These are phyloP conservation scores for Peronospora farinosa DNA, from an alignment of 352 stramenopile species.

Conservation along the genomic window DNA sequence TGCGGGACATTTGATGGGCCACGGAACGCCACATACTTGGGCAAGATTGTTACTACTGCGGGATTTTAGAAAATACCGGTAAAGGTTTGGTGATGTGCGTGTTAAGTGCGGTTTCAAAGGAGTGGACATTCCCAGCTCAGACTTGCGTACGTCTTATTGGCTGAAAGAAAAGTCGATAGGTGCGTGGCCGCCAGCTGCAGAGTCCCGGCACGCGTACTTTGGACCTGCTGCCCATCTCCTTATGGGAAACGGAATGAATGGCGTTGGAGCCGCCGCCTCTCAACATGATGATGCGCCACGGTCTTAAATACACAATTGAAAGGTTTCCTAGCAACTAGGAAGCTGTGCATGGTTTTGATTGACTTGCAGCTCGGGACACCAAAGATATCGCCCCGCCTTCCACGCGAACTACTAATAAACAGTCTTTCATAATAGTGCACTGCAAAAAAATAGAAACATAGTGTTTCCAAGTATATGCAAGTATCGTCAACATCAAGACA, in stretches of 20 bases:
- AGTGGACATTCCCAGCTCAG: not conserved
- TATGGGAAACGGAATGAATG: constrained; percentile 16
- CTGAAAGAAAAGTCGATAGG: constrained; percentile 9
- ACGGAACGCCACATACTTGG: constrained; percentile 31
- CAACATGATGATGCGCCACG: too few species aligned
- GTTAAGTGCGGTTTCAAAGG: constrained; percentile 10
- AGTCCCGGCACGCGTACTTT: constrained; percentile 25
- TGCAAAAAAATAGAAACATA: not conserved
- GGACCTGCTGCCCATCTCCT: constrained; percentile 17
- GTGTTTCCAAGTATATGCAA: too few species aligned
- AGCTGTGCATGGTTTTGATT: too few species aligned
- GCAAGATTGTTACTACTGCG: not conserved
- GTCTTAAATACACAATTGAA: too few species aligned
- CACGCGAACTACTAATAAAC: not conserved
- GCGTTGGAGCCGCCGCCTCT: not conserved
- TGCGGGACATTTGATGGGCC: constrained; percentile 22
- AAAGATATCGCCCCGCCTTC: too few species aligned
- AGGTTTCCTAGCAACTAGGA: too few species aligned
- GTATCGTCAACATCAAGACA: too few species aligned
- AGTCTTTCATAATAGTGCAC: constrained; percentile 17
- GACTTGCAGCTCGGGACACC: too few species aligned
- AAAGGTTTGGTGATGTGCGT: too few species aligned
- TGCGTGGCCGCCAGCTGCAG: constrained; percentile 6
- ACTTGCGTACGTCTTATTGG: constrained; percentile 11
- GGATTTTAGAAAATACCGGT: too few species aligned